These are phyloP conservation scores for Fusarium miscanthi DNA, from an alignment of 2,329 filamentous ascomycete genomes.

Conservation along the genomic window DNA sequence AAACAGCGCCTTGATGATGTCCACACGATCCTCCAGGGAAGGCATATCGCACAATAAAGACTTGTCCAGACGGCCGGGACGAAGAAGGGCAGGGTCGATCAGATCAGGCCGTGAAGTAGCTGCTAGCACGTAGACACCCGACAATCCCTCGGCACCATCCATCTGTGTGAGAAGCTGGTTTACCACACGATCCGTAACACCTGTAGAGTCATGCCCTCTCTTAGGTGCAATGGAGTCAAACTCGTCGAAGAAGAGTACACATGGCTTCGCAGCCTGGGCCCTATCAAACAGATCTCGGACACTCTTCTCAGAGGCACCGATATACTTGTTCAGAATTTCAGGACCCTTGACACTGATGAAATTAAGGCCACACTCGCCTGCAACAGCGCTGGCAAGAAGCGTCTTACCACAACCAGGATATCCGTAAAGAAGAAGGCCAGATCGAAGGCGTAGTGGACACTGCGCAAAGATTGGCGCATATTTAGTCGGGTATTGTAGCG, in stretches of 20 bases:
- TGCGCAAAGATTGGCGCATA: constrained; percentile 98
- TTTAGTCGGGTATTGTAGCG: constrained; percentile 94
- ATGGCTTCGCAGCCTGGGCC: constrained; percentile 89
- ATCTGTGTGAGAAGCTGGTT: constrained; percentile 99
- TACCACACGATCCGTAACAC: constrained; percentile 98
- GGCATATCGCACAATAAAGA: constrained; percentile 93
- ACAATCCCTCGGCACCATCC: constrained; percentile 96
- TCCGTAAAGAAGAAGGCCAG: constrained; percentile 91
- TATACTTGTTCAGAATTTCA: constrained; percentile 99
- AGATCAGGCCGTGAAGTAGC: constrained; percentile 93
- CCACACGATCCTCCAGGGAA: constrained; percentile 79
- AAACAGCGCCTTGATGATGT: constrained; percentile 88
- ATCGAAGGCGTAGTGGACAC: constrained; percentile 93
- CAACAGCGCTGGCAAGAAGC: constrained; percentile 93
- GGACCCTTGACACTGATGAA: constrained; percentile 99
- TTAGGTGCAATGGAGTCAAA: constrained; percentile 99
- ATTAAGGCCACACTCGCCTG: constrained; percentile 96
- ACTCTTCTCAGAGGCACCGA: constrained; percentile 95
- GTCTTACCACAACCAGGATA: constrained; percentile 98
- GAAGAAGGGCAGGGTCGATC: constrained; percentile 91
- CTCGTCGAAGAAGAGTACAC: constrained; percentile 97
- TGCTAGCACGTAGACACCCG: constrained; percentile 94
- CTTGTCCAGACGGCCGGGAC: constrained; percentile 94
- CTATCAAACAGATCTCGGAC: constrained; percentile 95
- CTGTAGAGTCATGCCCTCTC: constrained; percentile 94